Conservation (phyloP, 441 rosid genomes). For the Pelargonium fulgidum region DNA sequence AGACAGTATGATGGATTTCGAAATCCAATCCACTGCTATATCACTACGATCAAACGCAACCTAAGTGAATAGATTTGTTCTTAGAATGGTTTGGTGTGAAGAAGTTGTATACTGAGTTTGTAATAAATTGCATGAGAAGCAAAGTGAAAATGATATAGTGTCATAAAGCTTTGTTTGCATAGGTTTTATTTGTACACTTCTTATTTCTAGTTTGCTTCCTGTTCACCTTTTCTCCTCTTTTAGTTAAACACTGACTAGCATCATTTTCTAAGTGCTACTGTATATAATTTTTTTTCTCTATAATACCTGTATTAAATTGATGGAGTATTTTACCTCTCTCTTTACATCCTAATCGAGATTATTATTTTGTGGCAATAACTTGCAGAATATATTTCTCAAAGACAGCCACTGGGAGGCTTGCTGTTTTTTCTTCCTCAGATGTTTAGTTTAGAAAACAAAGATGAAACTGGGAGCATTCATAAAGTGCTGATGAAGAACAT, state of each 20-base stretch:
- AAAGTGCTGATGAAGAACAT: slow-evolving; percentile 34
- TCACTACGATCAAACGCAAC: too few relatives aligned
- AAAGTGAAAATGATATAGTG: too few relatives aligned
- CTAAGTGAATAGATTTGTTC: too few relatives aligned
- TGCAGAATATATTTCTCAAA: slow-evolving; percentile 61
- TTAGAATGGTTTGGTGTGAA: neutral
- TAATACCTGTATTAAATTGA: neutral
- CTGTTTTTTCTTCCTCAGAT: slow-evolving; percentile 75
- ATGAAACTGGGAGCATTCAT: slow-evolving; percentile 18
- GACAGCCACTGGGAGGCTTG: slow-evolving; percentile 74
- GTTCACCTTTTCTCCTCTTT: neutral
- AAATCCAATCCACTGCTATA: too few relatives aligned
- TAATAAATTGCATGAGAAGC: neutral
- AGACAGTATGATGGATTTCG: too few relatives aligned
- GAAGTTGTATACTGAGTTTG: neutral
- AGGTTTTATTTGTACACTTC: neutral
- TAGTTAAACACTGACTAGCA: neutral
- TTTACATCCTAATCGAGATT: slow-evolving; percentile 6
- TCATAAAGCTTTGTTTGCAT: neutral
- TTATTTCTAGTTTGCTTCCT: neutral
- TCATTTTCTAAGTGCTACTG: neutral
- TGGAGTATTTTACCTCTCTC: neutral
- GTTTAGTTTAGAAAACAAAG: slow-evolving; percentile 43
- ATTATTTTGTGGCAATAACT: slow-evolving; percentile 4
- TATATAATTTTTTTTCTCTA: neutral